These are phyloP conservation scores for Curvularia lunata DNA, from an alignment of 2,329 filamentous ascomycete genomes.

Conservation along the genomic window DNA sequence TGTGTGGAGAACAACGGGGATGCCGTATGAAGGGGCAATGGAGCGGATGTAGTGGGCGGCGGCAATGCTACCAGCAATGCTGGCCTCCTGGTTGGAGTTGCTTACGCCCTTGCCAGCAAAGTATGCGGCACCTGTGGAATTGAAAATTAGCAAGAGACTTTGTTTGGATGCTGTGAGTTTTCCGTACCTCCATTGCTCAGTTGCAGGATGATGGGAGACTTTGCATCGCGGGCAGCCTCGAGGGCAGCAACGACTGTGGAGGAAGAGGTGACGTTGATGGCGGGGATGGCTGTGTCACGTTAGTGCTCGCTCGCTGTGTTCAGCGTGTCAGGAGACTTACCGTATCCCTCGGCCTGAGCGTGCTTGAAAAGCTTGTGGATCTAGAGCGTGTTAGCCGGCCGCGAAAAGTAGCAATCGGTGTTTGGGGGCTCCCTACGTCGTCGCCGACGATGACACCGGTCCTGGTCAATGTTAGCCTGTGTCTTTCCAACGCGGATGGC, in stretches of 20 bases:
- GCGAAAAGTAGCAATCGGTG: constrained; percentile 39
- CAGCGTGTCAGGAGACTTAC: background rate
- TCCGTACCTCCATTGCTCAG: constrained; percentile 74
- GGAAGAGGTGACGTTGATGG: constrained; percentile 74
- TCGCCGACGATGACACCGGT: constrained; percentile 64
- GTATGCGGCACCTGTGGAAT: constrained; percentile 71
- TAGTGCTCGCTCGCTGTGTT: background rate
- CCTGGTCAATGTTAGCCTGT: constrained; percentile 17
- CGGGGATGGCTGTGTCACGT: constrained; percentile 38
- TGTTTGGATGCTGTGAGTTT: constrained; percentile 56
- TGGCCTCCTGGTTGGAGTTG: constrained; percentile 75
- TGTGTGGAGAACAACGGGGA: constrained; percentile 71
- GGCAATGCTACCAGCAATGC: constrained; percentile 85
- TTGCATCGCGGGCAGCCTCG: constrained; percentile 91
- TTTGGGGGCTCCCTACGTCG: constrained; percentile 73
- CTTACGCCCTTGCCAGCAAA: constrained; percentile 68
- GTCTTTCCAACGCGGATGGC: background rate
- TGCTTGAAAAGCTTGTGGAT: constrained; percentile 59
- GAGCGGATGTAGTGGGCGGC: constrained; percentile 87
- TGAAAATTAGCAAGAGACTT: constrained; percentile 60
- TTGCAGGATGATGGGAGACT: constrained; percentile 91
- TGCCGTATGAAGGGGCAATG: constrained; percentile 82
- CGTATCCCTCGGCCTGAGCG: constrained; percentile 74
- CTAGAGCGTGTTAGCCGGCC: background rate
- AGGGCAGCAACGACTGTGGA: constrained; percentile 80